These are phyloP conservation scores for Flaveria ramosissima DNA, from an alignment of 129 eudicot genomes.

Conservation along the genomic window DNA sequence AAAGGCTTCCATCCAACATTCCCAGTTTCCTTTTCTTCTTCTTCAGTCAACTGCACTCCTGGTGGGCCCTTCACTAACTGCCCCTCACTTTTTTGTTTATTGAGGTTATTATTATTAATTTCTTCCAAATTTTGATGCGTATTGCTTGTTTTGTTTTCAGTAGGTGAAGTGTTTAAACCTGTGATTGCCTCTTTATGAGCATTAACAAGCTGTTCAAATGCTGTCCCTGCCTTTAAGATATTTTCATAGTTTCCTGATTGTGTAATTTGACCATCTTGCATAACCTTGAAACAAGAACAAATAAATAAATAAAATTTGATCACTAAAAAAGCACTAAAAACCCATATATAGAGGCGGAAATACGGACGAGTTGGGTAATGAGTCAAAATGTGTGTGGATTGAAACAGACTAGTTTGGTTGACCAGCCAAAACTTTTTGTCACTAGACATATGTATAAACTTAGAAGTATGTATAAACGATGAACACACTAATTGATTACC, in stretches of 20 bases:
- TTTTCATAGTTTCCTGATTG: slow-evolving; percentile 71
- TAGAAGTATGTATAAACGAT: not conserved
- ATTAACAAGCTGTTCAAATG: slow-evolving; percentile 67
- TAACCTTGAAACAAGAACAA: slow-evolving; percentile 45
- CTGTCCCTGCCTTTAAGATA: slow-evolving; percentile 57
- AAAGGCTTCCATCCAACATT: slow-evolving; percentile 60
- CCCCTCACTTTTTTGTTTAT: slow-evolving; percentile 43
- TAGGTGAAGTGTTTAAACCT: slow-evolving; percentile 39
- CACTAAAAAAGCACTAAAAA: not conserved
- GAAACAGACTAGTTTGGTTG: not conserved
- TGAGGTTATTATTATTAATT: slow-evolving; percentile 13
- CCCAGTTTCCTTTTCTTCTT: slow-evolving; percentile 61
- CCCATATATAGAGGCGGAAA: not conserved
- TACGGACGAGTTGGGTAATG: not conserved
- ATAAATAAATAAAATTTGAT: not conserved
- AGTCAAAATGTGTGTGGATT: not conserved
- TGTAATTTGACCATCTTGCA: slow-evolving; percentile 59
- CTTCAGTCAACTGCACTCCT: slow-evolving; percentile 63
- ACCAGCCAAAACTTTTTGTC: not conserved
- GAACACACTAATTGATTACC: not conserved
- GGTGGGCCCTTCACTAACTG: slow-evolving; percentile 31
- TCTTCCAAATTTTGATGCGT: slow-evolving; percentile 20
- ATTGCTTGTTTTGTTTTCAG: slow-evolving; percentile 17
- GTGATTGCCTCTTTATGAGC: slow-evolving; percentile 62
- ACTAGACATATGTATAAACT: too few relatives aligned